Percentiles rank a stretch among this genome's conserved stretches.
These are phyloP conservation scores for Glycyrrhiza uralensis DNA, from an alignment of 306 rosid genomes.

Conservation along the genomic window DNA sequence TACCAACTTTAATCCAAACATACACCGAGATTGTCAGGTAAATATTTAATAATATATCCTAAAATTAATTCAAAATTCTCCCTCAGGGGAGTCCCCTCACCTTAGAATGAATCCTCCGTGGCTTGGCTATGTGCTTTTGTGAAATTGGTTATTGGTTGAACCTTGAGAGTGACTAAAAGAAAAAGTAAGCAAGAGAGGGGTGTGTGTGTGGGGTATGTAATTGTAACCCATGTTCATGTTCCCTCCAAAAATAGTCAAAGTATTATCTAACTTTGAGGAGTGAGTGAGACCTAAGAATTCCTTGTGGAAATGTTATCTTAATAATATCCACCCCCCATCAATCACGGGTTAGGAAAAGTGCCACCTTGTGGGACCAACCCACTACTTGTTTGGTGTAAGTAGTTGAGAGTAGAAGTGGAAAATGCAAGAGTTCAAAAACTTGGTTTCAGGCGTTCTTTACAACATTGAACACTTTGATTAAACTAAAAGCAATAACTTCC, in stretches of 20 bases:
- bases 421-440: conserved; percentile 15
- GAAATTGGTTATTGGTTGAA: conserved; percentile 39
- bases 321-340: conserved; percentile 59
- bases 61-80: too few species aligned
- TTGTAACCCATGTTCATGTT: conserved; percentile 43
- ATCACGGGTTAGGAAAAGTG: conserved; percentile 52
- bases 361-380: conserved; percentile 22
- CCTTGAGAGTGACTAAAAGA: conserved; percentile 64
- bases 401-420: conserved; percentile 30
- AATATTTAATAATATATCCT: too few species aligned
- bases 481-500: conserved; percentile 30
- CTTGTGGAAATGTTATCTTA: conserved; percentile 37
- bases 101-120: too few species aligned
- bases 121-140: neutral
- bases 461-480: conserved; percentile 30
- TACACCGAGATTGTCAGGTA: too few species aligned
- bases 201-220: conserved; percentile 45
- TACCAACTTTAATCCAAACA: too few species aligned
- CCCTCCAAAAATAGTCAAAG: conserved; percentile 43
- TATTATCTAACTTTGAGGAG: conserved; percentile 28
- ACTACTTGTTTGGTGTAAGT: conserved; percentile 28
- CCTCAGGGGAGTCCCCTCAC: too few species aligned
- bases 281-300: conserved; percentile 42
- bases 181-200: conserved; percentile 13
- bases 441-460: neutral